Base-by-base conservation (phyloP, 768 basidiomycete genomes). In the Dacryopinax primogenitus region DNA sequence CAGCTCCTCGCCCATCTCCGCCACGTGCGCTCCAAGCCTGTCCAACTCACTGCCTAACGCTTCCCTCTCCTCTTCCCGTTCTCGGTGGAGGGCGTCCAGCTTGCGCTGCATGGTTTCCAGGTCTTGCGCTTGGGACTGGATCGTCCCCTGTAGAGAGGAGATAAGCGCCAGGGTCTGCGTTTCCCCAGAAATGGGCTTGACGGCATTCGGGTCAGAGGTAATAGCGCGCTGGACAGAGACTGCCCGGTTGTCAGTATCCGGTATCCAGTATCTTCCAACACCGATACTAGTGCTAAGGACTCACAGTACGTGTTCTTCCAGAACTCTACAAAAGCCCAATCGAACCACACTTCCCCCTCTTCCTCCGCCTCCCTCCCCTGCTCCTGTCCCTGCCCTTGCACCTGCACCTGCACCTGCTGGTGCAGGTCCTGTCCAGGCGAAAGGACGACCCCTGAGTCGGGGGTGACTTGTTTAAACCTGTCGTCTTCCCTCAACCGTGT, bases 281-380 rank as follows among this genome's bases (percentile, higher is more conserved):
- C 45, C 37, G 39, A 32, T 51, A 63, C 6, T n/a, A n/a, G n/a
- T n/a, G n/a, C n/a, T n/a, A 62, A 51, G 47, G 28, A 75, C 89
- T 73, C 70, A 95, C 95, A 91, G 72, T 93, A 96, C 72, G 95
- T 94, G 51, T 91, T 93, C 77, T 98, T 98, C 88, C 92, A 94
- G 74, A 97, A 99, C 75, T 99, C 96, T 4, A 96, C 85, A 75
- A 98, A 98, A 0, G 87, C 83, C 92, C 94, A 98, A 74, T 98
- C 94, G 72, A 98, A 90, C 96, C 96, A 98, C 37, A 96, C 81
- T 75, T 93, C 92, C 30, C 72, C 67, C 21, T 73, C 73, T 39
- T 76, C 78, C 30, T 84, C 89, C 71, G 90, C 87, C 67, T 84
- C 84, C 63, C 78, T 77, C 16, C 75, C 72, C 11, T 70, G 71